phyloP scores from a whole-genome alignment of 306 rosid species.

The Gastrolobium villosum region DNA sequence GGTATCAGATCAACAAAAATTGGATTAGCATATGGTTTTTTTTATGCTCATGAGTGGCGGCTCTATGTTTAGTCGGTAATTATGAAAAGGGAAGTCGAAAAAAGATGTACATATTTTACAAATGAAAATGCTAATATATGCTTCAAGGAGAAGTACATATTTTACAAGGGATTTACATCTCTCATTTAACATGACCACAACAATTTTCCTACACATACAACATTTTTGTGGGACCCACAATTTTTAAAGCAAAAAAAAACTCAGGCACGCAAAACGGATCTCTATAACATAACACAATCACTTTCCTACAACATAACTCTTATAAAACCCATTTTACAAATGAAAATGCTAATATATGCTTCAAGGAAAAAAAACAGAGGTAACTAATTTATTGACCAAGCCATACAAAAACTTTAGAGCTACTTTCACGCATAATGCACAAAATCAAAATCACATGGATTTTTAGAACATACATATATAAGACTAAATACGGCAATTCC shows the following conservation, averaged over 20 bases:
- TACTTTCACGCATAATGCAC: slow-evolving; percentile 36
- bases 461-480: slow-evolving; percentile 28
- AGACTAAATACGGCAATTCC: slow-evolving; percentile 24
- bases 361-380: slow-evolving; percentile 24
- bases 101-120: slow-evolving; percentile 22
- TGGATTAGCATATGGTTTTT: neutral
- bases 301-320: too few relatives aligned
- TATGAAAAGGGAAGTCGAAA: slow-evolving; percentile 2
- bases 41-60: neutral
- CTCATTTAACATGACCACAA: too few relatives aligned
- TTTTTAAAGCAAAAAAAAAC: too few relatives aligned
- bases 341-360: slow-evolving; percentile 10
- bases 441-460: neutral
- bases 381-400: slow-evolving; percentile 32
- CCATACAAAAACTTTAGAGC: slow-evolving; percentile 27
- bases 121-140: too few relatives aligned
- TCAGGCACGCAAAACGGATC: too few relatives aligned
- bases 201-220: too few relatives aligned
- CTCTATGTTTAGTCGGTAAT: neutral
- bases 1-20: neutral
- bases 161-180: too few relatives aligned
- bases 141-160: too few relatives aligned
- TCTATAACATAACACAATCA: too few relatives aligned
- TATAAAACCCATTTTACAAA: too few relatives aligned
- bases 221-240: too few relatives aligned